Conservation (phyloP, 2,329 filamentous ascomycete species). For the Aureobasidium melanogenum region DNA sequence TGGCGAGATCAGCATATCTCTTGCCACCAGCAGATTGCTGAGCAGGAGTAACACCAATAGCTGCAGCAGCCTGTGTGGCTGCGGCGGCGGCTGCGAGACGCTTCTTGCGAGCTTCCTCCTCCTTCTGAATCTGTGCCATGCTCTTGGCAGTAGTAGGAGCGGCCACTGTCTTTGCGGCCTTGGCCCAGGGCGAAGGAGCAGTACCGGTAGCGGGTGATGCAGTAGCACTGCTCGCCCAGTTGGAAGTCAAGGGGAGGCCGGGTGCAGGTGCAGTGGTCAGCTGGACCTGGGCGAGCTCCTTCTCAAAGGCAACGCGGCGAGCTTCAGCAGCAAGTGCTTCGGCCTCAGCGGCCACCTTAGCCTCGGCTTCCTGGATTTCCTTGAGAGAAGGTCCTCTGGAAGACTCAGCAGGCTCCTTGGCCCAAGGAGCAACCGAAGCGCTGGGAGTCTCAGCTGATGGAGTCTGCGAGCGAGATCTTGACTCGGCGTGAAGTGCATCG, state of each 20-base stretch:
- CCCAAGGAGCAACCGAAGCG: constrained; percentile 85
- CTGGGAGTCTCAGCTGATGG: constrained; percentile 56
- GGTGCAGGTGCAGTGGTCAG: constrained; percentile 52
- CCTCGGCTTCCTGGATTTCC: constrained; percentile 94
- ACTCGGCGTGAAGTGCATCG: constrained; percentile 56
- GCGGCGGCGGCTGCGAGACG: constrained; percentile 51
- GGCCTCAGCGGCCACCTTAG: constrained; percentile 80
- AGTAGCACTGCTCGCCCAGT: constrained; percentile 72
- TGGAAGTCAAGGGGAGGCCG: constrained; percentile 78
- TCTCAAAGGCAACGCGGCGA: constrained; percentile 69
- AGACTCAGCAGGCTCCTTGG: constrained; percentile 64
- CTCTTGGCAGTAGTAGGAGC: constrained; percentile 64
- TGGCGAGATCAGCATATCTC: constrained; percentile 88
- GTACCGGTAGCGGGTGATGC: constrained; percentile 58
- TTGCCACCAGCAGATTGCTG: constrained; percentile 54
- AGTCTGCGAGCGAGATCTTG: constrained; percentile 68
- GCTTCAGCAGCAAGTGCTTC: constrained; percentile 73
- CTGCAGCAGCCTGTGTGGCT: constrained; percentile 36
- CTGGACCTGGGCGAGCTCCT: constrained; percentile 61
- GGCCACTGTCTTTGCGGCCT: constrained; percentile 42
- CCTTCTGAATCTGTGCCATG: constrained; percentile 88
- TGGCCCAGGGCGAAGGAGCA: constrained; percentile 58
- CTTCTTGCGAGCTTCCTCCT: constrained; percentile 85
- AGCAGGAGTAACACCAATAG: constrained; percentile 30
- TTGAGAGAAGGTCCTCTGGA: constrained; percentile 85